Base-by-base conservation (phyloP, 2,329 filamentous ascomycete genomes). In the Penicillium sp. region DNA sequence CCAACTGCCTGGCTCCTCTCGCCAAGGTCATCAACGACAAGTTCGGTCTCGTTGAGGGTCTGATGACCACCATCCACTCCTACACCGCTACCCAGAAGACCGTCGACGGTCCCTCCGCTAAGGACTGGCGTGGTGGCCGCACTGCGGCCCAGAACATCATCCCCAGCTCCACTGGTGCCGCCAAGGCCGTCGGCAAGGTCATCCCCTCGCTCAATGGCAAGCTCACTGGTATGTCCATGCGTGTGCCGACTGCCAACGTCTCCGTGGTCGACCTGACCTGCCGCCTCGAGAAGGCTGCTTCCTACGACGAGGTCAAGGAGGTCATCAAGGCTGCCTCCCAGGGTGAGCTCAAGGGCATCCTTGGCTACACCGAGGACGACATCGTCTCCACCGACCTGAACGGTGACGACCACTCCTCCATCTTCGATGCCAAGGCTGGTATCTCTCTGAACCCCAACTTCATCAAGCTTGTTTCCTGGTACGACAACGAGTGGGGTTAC, bases 11-110 rank as follows among this genome's bases (percentile, higher is more conserved):
- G 73, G 92, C 92, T 71, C 92, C 92, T 68, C 85, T 98, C 54
- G 92, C 92, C 77, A 98, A 96, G 85, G 88, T 96, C 66, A 81
- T 98, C 76, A 77, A 98, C 81, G 90, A 96, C 80, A 93, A 95
- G 73, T 98, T 84, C 77, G 83, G 78, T 71, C 92, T 98, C 69
- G 73, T 95, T 65, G 92, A 98, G 81, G 92, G 90, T 80, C 83
- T 96, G 63, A 98, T 98, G 92, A 96, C 92, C 74, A 98, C 92
- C 58, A 81, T 96, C 71, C 92, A 98, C 84, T 95, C 92, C 63
- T 96, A 96, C 84, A 96, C 92, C 61, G 92, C 92, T 64, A 96
- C 92, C 70, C 92, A 96, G 80, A 95, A 95, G 86, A 95, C 89
- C 62, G 92, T 96, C 62, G 92, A 98, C 65, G 92, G 88, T 67